These are phyloP conservation scores for Plasmodium cynomolgi DNA, from an alignment of 169 alveolate species.

Conservation along the genomic window DNA sequence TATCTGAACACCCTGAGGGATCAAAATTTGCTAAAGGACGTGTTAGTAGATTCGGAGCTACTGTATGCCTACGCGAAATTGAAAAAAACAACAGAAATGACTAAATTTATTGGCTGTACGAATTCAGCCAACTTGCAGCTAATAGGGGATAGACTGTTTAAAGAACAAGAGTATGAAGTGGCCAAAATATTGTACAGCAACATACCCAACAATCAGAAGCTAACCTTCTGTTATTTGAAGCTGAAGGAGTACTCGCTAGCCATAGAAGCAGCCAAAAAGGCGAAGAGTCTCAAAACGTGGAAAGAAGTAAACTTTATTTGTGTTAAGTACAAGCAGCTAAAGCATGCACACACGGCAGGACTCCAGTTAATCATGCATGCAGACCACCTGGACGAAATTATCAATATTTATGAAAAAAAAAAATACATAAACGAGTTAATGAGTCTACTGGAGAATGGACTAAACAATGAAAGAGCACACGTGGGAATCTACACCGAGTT, in stretches of 20 bases:
- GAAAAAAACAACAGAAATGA: conserved; percentile 70
- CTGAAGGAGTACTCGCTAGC: conserved; percentile 96
- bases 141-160: conserved; percentile 83
- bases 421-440: conserved; percentile 81
- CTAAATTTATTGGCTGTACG: conserved; percentile 58
- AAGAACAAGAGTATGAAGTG: conserved; percentile 88
- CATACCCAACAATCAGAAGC: conserved; percentile 96
- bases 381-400: conserved; percentile 96
- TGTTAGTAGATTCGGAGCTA: conserved; percentile 69
- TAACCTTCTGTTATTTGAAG: conserved; percentile 96
- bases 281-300: conserved; percentile 96
- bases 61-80: conserved; percentile 74
- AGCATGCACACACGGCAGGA: conserved; percentile 96
- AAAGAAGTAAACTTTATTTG: conserved; percentile 96
- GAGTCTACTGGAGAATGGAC: conserved; percentile 76
- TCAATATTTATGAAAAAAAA: conserved; percentile 79
- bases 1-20: conserved; percentile 78
- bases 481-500: conserved; percentile 97
- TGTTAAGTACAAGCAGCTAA: conserved; percentile 87
- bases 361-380: conserved; percentile 97
- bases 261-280: conserved; percentile 98
- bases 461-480: conserved; percentile 87
- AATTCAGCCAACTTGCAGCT: conserved; percentile 78
- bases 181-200: conserved; percentile 95
- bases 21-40: conserved; percentile 73